Base-by-base conservation (phyloP, 2,329 filamentous ascomycete genomes). In the Neonectria ditissima region DNA sequence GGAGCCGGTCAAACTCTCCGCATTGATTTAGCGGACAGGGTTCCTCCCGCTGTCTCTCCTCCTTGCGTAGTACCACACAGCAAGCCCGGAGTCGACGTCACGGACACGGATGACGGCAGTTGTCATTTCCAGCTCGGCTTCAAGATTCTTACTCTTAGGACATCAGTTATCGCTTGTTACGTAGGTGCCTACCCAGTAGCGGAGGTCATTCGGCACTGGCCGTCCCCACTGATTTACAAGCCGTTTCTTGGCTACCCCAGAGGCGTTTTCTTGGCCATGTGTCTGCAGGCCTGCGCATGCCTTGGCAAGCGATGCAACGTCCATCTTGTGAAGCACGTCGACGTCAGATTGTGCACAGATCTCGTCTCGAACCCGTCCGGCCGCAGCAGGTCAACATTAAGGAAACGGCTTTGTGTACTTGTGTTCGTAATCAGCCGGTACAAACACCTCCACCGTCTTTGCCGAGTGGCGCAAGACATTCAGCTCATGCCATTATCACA, bases 171-270 rank as follows among this genome's bases (percentile, higher is more conserved):
- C 37, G 37, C 37, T 20, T 41, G 28, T 6, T 28, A 14, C 10
- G 16, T 13, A 28, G 24, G 24, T 26, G 6, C 24, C 24, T 26
- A 26, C 24, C 24, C 6, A 6, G 24, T 26, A 26, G 6, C 24
- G 22, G 5, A 47, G 14, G 44, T 13, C 30, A 26, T 30, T 26
- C 47, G 32, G 32, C 32, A 41, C n/a, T 53, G 41, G 34, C 22
- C 10, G 44, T 41, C 56, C 22, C 56, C 41, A 45, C 41, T 22
- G 8, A 20, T 32, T 18, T n/a, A 13, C 28, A 53, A 41, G 48
- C 48, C 18, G 16, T 26, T 52, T 47, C 56, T 59, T 59, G 56
- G 56, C 56, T 28, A 53, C 56, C 48, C 56, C 48, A 7, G 50
- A 30, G 30, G 48, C 50, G 41, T 53, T 53, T 48, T 39, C 56